Evolutionary conservation across 2,329 filamentous ascomycete species (phyloP), one percentile per base, ranked within the genome.

Genomic region (Tolypocladium ovalisporum): DNA sequence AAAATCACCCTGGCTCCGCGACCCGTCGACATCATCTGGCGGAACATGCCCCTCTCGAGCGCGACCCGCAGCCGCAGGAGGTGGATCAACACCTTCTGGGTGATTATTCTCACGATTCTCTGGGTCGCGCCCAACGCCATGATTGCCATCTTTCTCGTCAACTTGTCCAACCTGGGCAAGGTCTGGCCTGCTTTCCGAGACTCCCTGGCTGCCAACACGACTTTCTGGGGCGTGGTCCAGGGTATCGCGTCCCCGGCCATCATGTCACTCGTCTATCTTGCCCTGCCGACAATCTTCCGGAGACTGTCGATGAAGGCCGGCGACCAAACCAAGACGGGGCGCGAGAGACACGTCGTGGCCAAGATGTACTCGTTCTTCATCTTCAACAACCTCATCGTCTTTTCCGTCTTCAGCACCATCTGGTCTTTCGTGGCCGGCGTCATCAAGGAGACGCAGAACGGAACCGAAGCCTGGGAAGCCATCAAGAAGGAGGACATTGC

Each of bases 361-460:
- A 95, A 96, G 71, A 80, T 99, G 2, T 99, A 95, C 73, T 82
- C 89, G 22, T 99, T 99, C 76, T 99, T 99, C 72, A 83, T 97
- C 55, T 91, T 99, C 79, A 99, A 99, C 81, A 97, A 97, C 68
- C 73, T 99, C 57, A 77, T 99, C 63, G 86, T 97, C 58, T 97
- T 97, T 72, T 97, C 92, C 13, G 77, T 96, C 17, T 97, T 97
- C 71, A 90, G 89, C 51, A 85, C 89, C 1, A 74, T 91, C 19
- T 97, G 90, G 84, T 76, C 77, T 1, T 91, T 92, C 65, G 76
- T 91, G 10, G 75, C 84, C 1, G 76, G 76, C 5, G 84, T 96
- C 40, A 75, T 92, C 52, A 68, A 81, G 3, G 74, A 79, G 51
- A 83, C 83, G 0, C 70, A 78, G 4, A 72, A 79, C 0, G 80